A percentile compares a stretch with the other conserved stretches of the same genome.
Conservation (phyloP, 441 rosid genomes). For the Erysimum pusillum region DNA sequence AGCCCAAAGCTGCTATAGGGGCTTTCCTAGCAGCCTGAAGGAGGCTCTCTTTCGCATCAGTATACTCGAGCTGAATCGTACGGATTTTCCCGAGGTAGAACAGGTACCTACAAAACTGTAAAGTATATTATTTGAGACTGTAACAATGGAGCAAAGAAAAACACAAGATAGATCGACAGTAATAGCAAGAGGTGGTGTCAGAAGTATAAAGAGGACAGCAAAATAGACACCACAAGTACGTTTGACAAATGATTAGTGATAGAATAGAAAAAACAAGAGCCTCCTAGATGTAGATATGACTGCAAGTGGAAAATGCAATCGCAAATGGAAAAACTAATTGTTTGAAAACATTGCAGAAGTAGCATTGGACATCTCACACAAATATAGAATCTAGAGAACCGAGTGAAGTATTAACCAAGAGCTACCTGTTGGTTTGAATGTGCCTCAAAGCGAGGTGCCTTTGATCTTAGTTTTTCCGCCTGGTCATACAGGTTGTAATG, state of each 20-base stretch:
- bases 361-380: background rate
- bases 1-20: constrained; percentile 62
- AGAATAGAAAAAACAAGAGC: background rate
- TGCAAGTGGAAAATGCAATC: background rate
- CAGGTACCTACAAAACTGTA: constrained; percentile 69
- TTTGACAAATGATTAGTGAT: constrained; percentile 1
- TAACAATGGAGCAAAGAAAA: background rate
- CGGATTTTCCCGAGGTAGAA: constrained; percentile 71
- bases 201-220: constrained; percentile 5
- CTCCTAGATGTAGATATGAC: background rate
- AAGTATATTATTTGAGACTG: no score
- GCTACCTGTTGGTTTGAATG: constrained; percentile 71
- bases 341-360: constrained; percentile 20
- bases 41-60: constrained; percentile 73
- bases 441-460: constrained; percentile 73
- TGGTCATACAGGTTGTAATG: constrained; percentile 71
- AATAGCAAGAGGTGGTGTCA: constrained; percentile 8
- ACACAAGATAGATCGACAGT: background rate
- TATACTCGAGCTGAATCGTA: constrained; percentile 72
- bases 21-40: constrained; percentile 73
- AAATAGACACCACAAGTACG: constrained; percentile 14
- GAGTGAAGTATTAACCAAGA: background rate
- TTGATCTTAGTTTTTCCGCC: constrained; percentile 69
- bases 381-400: constrained; percentile 4
- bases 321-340: background rate